A percentile compares a stretch with the other conserved stretches of the same genome.
These are phyloP conservation scores for Agastache rugosa DNA, from an alignment of 257 asterid genomes.

Conservation along the genomic window DNA sequence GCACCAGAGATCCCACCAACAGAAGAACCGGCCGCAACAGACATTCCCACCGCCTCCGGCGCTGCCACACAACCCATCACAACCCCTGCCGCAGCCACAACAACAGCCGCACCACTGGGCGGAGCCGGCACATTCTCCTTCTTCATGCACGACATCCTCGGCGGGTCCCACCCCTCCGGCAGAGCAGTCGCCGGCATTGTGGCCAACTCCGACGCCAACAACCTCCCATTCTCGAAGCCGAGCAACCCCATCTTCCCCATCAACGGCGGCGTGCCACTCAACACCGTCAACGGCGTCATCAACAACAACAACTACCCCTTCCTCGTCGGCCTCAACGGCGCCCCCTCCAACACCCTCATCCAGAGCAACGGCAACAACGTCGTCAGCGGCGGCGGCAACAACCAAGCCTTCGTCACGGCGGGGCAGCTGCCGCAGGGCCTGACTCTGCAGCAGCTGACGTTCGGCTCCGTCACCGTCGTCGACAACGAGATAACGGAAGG, in stretches of 20 bases:
- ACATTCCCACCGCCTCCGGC: neutral
- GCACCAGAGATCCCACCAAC: conserved; percentile 26
- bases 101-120: conserved; percentile 8
- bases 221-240: conserved; percentile 79
- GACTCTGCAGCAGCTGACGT: conserved; percentile 85
- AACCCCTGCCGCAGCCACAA: neutral
- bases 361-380: conserved; percentile 61
- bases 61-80: conserved; percentile 28
- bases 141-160: conserved; percentile 76
- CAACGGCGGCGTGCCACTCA: conserved; percentile 89
- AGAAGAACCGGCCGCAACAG: neutral
- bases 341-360: conserved; percentile 53
- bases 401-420: conserved; percentile 78
- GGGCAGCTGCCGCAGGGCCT: conserved; percentile 81
- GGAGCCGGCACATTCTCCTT: conserved; percentile 52
- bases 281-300: conserved; percentile 67
- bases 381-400: conserved; percentile 36
- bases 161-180: conserved; percentile 48
- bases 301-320: conserved; percentile 85
- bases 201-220: conserved; percentile 69
- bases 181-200: conserved; percentile 77
- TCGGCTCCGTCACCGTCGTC: conserved; percentile 86
- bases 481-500: conserved; percentile 84
- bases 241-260: conserved; percentile 76
- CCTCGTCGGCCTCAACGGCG: conserved; percentile 81